Base-by-base conservation (phyloP, 1,284 basidiomycete genomes). In the Neolentinus lepideus region DNA sequence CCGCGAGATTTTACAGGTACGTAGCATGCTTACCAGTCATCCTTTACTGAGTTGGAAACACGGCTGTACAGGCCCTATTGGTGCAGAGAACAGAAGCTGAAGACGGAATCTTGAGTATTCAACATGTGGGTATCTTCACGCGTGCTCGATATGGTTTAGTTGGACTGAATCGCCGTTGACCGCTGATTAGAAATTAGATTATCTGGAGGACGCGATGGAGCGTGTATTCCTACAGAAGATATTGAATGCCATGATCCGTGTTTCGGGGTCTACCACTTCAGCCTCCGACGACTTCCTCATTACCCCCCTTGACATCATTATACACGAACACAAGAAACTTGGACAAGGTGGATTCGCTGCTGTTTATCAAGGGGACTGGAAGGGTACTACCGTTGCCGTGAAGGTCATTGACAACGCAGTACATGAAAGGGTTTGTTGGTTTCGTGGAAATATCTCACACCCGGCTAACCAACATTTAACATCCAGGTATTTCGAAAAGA, bases 261-360 rank as follows among this genome's bases (percentile, higher is more conserved):
- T 52, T 6, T 56, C 59, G 6, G 27, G 51, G 4, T 24, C 53
- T 8, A 53, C 29, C 19, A 36, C 19, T 4, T 29, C 50, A 9
- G 31, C 55, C 6, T 54, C 54, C 12, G 53, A 58, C 21, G 54
- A 55, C 10, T 58, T 38, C 47, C 21, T 56, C 25, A 62, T 62
- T 16, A 59, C 59, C 2, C 51, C 58, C 2, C 46, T 62, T 6
- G 59, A 60, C 25, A 48, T 60, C 36, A 51, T 57, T 36, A 53
- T 60, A 19, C 53, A 54, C 51, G 21, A 43, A 11, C 52, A 57
- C 35, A 53, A 50, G 33, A 56, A 47, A 19, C 47, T 59, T 16
- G 61, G 61, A 16, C 14, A 35, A 16, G 61, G 61, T 9, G 61
- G 61, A 16, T 62, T 51, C 45, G 57, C 57, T 4, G 35, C 21